Evolutionary conservation across 2,329 filamentous ascomycete genomes (phyloP), one percentile per base, ranked within the genome.

Genomic region (Xylaria sp.): DNA sequence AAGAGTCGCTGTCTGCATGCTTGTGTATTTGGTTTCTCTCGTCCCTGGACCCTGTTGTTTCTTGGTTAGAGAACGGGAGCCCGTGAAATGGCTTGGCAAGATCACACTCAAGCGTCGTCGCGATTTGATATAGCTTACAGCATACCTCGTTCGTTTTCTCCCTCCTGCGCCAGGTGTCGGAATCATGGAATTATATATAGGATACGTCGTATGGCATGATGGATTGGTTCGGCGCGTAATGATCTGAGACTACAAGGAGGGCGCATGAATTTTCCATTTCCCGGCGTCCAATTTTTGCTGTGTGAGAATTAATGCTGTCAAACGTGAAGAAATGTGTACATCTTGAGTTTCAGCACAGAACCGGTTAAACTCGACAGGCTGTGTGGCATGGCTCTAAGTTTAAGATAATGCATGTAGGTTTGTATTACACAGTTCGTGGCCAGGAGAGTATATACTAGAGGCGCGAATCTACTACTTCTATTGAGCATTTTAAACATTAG

Each of bases 21-120:
- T 67, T 61, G 50, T 32, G 47, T 45, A 50, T 67, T 61, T 60
- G 48, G 36, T 63, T 59, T 63, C 53, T 55, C 51, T 36, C 17
- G 8, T 34, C 32, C 27, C 17, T 12, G 51, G 12, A 36, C 51
- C 30, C 24, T 6, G 27, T 17, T 21, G 30, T 55, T 55, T 55
- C 14, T 32, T 34, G 51, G 30, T 55, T 19, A 19, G 51, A 34
- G 51, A 27, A 55, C 30, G 51, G 51, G 30, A 34, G 48, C 21
- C 48, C 21, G 48, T 51, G 42, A 51, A 51, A 24, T 17, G 48
- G 48, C 48, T 51, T 51, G 48, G 48, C 48, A 51, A 51, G 48
- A 51, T 51, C 21, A 51, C 48, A 30, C 11, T 51, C 11, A 51
- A 51, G 48, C 48, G 48, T 51, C 24, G 48, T 51, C 48, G 21